Evolutionary conservation across 73 alveolate genomes (phyloP).

Genomic region (Tetrahymena borealis): DNA sequence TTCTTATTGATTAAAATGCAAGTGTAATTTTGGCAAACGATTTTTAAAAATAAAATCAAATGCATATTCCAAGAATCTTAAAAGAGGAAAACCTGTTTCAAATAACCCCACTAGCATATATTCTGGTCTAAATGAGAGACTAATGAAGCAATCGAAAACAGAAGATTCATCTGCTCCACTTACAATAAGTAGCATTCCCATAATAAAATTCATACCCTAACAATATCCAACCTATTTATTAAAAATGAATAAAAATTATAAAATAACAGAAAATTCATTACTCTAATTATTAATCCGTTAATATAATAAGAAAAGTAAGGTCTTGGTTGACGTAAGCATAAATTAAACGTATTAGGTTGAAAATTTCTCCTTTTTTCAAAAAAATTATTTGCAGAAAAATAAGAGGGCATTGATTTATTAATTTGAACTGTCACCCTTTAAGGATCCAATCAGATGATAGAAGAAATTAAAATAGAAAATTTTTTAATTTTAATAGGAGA

Average conservation of each 20-base stretch:
- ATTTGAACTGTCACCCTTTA: no score
- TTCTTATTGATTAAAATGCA: background rate
- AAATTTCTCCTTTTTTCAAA: no score
- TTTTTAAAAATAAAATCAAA: background rate
- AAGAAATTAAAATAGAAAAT: no score
- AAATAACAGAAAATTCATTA: background rate
- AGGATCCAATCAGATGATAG: no score
- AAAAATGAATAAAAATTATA: background rate
- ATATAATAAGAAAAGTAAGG: no score
- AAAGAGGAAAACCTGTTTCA: background rate
- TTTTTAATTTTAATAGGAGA: no score
- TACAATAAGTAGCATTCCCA: constrained; percentile 25
- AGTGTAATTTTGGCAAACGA: background rate
- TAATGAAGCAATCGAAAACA: background rate
- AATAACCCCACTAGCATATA: background rate
- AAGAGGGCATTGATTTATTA: no score
- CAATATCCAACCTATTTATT: constrained; percentile 15
- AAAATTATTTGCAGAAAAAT: no score
- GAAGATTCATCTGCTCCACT: constrained; percentile 31
- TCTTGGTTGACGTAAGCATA: no score
- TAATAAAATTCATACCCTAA: constrained; percentile 32
- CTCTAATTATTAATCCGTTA: background rate
- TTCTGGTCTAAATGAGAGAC: background rate
- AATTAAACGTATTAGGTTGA: no score
- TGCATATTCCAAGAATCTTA: background rate